Evolutionary conservation across 192 early-diverging fungal genomes (phyloP), one percentile per base, ranked within the genome.

Genomic region (Backusella mclennaniae): DNA sequence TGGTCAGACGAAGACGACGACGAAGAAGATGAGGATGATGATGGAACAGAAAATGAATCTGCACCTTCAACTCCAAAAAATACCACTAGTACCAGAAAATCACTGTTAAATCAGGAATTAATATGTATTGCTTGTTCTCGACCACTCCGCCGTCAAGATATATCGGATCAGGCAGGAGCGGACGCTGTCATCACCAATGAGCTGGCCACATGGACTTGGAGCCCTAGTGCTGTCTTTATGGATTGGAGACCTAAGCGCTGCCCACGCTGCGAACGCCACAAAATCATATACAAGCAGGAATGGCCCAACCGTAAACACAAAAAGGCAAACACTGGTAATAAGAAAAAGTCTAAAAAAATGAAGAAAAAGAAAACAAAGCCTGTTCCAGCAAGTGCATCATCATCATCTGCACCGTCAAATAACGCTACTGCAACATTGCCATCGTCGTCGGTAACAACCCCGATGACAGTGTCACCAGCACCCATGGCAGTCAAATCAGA

Each of bases 161-260:
- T 72, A 23, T 29, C 77, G 29, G 72, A 73, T 7, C 41, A 73
- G 4, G 35, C 38, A 4, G 77, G 52, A 31, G 66, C 66, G 8
- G 74, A 66, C 35, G 4, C 63, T 15, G 56, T 41, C 26, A 63
- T 78, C 3, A 70, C 71, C 14, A 78, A 66, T n/a, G 73, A 74
- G n/a, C 31, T 79, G 4, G 74, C 73, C 8, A 79, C 78, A 26
- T 79, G 78, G 78, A 72, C 78, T 6, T 79, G 78, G 78, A 79
- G 73, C n/a, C 78, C 78, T 5, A 76, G 78, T 23, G 74, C 68
- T 4, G 29, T 53, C 0, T 79, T 79, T 52, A 59, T 69, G 12
- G 70, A 79, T 23, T 79, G 78, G 78, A 66, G 42, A 31, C 74
- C 74, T 1, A 74, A 75, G 36, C 67, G 78, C 5, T 79, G 78